Percentiles rank a stretch among this genome's conserved stretches.
These are phyloP conservation scores for Pharus latifolius DNA, from an alignment of 176 grass and related monocot genomes.

Conservation along the genomic window DNA sequence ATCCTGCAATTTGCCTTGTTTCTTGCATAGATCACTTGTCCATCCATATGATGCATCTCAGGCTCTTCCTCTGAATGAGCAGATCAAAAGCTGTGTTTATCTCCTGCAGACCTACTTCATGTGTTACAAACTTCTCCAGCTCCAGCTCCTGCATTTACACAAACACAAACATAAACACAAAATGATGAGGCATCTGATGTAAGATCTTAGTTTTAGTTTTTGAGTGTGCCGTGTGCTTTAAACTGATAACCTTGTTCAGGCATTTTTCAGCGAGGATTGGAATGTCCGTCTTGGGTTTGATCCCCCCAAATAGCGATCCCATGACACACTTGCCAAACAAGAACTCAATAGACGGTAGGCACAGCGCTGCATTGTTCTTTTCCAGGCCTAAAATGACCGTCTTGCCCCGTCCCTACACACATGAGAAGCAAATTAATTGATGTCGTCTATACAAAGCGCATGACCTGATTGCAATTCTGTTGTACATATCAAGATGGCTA, in stretches of 20 bases:
- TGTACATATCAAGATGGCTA: too few relatives aligned
- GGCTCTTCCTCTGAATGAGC: constrained; percentile 54
- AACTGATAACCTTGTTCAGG: constrained; percentile 39
- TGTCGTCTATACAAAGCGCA: too few relatives aligned
- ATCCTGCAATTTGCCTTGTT: too few relatives aligned
- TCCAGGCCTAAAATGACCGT: constrained; percentile 49
- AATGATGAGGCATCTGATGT: background rate
- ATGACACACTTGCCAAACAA: constrained; percentile 51
- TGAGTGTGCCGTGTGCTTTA: too few relatives aligned
- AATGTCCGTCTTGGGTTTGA: constrained; percentile 69
- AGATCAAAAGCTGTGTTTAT: constrained; percentile 75
- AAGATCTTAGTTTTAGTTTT: too few relatives aligned
- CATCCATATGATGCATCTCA: constrained; percentile 82
- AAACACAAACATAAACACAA: background rate
- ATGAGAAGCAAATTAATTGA: background rate
- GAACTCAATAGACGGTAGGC: constrained; percentile 25
- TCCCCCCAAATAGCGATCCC: constrained; percentile 48
- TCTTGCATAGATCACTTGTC: constrained; percentile 13
- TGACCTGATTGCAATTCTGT: too few relatives aligned
- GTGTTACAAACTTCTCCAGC: constrained; percentile 55
- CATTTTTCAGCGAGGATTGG: constrained; percentile 57
- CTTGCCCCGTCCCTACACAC: constrained; percentile 52
- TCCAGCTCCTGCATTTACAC: constrained; percentile 46
- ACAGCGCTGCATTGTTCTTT: constrained; percentile 17
- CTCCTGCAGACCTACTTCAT: constrained; percentile 43